Evolutionary conservation across 495 filamentous ascomycete genomes (phyloP).

Genomic region (Penicillium odoratum): DNA sequence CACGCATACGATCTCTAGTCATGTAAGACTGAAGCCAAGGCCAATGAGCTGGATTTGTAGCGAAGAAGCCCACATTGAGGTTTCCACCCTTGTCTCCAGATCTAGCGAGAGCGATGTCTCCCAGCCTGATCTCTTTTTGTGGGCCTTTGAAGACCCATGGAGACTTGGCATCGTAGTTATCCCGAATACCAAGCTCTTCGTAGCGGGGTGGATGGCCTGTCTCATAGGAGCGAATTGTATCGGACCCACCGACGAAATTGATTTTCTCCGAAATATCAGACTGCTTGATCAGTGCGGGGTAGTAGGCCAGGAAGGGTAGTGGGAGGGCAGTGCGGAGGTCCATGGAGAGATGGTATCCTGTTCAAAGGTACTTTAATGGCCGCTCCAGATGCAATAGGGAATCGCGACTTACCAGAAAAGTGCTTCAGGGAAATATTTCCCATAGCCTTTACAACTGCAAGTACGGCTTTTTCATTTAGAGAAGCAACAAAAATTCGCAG

Average conservation of each 20-base stretch:
- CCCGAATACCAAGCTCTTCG: constrained; percentile 15
- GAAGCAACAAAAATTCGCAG: constrained; percentile 32
- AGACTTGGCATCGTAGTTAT: constrained; percentile 20
- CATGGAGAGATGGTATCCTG: constrained; percentile 30
- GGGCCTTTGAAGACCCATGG: constrained; percentile 13
- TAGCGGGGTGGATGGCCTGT: constrained; percentile 23
- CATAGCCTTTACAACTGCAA: constrained; percentile 21
- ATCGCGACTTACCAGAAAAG: constrained; percentile 27
- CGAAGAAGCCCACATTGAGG: constrained; percentile 51
- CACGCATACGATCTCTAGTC: constrained; percentile 32
- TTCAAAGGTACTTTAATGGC: neutral
- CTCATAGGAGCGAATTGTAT: constrained; percentile 5
- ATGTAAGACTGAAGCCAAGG: constrained; percentile 48
- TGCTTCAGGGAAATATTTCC: constrained; percentile 31
- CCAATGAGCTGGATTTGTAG: constrained; percentile 35
- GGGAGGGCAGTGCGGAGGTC: constrained; percentile 35
- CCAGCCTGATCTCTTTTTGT: constrained; percentile 29
- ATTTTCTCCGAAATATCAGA: constrained; percentile 25
- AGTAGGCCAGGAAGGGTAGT: constrained; percentile 32
- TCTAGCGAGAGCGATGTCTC: constrained; percentile 41
- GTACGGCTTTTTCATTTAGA: constrained; percentile 3
- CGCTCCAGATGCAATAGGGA: neutral
- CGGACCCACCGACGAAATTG: constrained; percentile 13
- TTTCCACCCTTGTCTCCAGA: constrained; percentile 54
- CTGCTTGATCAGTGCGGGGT: constrained; percentile 32